A percentile compares a stretch with the other conserved stretches of the same genome.
Conservation (phyloP, 2,329 filamentous ascomycete genomes). For the Aspergillus sp. region DNA sequence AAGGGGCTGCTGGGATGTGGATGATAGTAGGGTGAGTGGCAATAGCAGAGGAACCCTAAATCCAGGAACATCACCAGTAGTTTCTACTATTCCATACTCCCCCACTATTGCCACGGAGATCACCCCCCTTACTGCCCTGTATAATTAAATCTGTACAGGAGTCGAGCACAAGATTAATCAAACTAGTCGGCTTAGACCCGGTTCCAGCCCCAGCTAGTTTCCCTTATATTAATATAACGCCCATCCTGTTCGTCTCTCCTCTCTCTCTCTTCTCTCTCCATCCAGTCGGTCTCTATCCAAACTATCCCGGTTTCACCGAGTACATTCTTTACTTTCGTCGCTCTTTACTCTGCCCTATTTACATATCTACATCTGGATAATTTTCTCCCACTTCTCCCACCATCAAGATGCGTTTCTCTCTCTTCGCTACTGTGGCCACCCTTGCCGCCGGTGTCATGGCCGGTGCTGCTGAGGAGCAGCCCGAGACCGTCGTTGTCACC, state of each 20-base stretch:
- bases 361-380: constrained; percentile 1
- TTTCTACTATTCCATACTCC: too few species aligned
- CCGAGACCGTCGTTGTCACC: constrained; percentile 62
- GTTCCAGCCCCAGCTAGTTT: background rate
- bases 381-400: constrained; percentile 30
- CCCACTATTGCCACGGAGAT: too few species aligned
- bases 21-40: background rate
- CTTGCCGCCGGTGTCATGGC: constrained; percentile 40
- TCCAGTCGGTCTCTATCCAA: constrained; percentile 42
- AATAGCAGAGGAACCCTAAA: background rate
- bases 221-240: background rate
- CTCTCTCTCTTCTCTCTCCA: constrained; percentile 16
- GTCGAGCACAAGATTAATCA: background rate
- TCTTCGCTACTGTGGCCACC: constrained; percentile 37
- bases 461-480: constrained; percentile 22
- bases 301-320: constrained; percentile 41
- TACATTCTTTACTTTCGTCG: constrained; percentile 34
- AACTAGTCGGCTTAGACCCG: background rate
- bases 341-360: constrained; percentile 20
- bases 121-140: too few species aligned
- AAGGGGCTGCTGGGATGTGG: background rate
- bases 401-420: constrained; percentile 47
- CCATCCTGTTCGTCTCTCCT: constrained; percentile 5
- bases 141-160: background rate
- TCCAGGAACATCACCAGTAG: background rate